These are phyloP conservation scores for Phanerodontia chrysosporium DNA, from an alignment of 768 basidiomycete genomes.

Conservation along the genomic window DNA sequence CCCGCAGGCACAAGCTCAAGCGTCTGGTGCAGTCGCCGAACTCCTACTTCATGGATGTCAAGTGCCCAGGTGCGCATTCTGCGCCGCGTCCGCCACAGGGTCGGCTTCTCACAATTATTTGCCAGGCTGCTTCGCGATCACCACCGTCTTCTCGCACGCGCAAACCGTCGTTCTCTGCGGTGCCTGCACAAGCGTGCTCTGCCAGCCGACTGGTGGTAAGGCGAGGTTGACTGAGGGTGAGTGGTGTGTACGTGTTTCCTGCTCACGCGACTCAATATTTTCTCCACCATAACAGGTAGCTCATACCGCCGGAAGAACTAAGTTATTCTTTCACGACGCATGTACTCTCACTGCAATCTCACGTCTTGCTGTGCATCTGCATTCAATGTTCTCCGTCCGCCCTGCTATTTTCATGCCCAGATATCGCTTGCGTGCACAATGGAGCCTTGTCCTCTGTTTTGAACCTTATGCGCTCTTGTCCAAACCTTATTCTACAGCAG, in stretches of 20 bases:
- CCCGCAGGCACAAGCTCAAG: conserved; percentile 96
- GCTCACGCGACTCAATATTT: conserved; percentile 1
- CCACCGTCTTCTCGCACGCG: conserved; percentile 98
- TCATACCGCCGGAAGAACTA: conserved; percentile 97
- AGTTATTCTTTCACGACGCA: conserved; percentile 12
- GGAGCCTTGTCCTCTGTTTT: not conserved
- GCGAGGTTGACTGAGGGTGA: conserved; percentile 96
- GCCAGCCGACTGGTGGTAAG: conserved; percentile 98
- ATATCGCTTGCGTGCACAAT: not conserved
- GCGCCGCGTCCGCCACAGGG: not conserved
- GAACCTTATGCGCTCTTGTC: not conserved
- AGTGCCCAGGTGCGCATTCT: conserved; percentile 81
- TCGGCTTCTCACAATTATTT: not conserved
- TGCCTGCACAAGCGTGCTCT: conserved; percentile 89
- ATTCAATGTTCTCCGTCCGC: not conserved
- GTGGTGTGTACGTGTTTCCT: conserved; percentile 20
- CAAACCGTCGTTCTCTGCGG: conserved; percentile 95
- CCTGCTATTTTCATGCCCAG: not conserved
- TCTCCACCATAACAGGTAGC: conserved; percentile 59
- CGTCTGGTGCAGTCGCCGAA: conserved; percentile 97
- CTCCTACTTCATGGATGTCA: conserved; percentile 99
- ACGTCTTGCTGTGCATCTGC: conserved; percentile 7
- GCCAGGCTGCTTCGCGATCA: conserved; percentile 90
- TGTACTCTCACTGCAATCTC: conserved; percentile 18
- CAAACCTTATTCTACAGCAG: not conserved